Percentiles rank a stretch among this genome's conserved stretches.
Conservation (phyloP, 805 yeast genomes). For the Pichia gijzeniarum region DNA sequence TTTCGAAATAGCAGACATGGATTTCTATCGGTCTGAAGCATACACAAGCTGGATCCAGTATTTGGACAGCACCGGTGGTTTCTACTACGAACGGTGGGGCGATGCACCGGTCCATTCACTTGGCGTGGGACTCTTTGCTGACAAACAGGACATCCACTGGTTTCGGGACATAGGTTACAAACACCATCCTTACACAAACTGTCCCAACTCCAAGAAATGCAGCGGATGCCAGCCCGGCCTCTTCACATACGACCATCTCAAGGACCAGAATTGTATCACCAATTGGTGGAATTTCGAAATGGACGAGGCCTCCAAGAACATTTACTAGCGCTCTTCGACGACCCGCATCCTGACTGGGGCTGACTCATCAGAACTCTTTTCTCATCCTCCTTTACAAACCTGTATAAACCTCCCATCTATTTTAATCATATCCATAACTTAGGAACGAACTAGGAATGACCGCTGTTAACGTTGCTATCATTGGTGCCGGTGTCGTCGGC, state of each 20-base stretch:
- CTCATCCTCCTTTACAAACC: no score
- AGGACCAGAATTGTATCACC: conserved; percentile 69
- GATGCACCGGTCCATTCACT: conserved; percentile 87
- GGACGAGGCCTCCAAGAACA: conserved; percentile 18
- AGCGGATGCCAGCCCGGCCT: conserved; percentile 44
- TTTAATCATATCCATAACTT: background rate
- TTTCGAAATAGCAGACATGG: conserved; percentile 81
- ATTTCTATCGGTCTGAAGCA: conserved; percentile 65
- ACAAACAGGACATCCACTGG: conserved; percentile 69
- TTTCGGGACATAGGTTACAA: conserved; percentile 77
- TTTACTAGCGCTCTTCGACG: background rate
- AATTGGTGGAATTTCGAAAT: conserved; percentile 54
- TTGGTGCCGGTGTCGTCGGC: conserved; percentile 95
- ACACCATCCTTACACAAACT: conserved; percentile 69
- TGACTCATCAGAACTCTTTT: no score
- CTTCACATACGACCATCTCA: conserved; percentile 47
- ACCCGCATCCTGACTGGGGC: no score
- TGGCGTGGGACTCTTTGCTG: conserved; percentile 67
- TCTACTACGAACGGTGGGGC: conserved; percentile 90
- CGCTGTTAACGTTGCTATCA: conserved; percentile 61
- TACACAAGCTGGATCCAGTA: conserved; percentile 57
- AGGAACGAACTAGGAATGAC: conserved; percentile 2
- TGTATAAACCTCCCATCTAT: background rate
- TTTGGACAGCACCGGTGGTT: conserved; percentile 68
- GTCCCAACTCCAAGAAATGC: conserved; percentile 56